Conservation (phyloP, 2,329 filamentous ascomycete species). For the Pseudogymnoascus sp. region DNA sequence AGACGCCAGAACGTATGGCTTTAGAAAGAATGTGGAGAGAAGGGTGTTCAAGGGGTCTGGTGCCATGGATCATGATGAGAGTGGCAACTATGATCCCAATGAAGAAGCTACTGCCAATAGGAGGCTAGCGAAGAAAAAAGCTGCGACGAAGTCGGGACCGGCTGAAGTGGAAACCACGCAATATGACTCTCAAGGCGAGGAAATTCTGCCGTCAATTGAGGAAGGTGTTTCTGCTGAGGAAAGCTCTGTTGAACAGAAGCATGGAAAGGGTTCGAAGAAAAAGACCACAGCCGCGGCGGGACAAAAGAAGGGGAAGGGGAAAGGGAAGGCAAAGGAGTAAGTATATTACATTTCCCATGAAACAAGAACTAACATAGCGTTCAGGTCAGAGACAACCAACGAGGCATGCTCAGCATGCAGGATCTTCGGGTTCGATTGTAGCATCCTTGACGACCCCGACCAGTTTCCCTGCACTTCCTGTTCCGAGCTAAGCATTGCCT, state of each 20-base stretch:
- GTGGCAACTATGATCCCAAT: constrained; percentile 7
- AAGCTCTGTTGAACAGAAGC: background rate
- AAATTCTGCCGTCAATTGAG: background rate
- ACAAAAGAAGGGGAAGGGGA: background rate
- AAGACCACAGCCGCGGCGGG: background rate
- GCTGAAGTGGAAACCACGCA: background rate
- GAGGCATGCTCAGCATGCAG: background rate
- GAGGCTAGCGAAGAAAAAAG: background rate
- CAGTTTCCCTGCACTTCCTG: constrained; percentile 24
- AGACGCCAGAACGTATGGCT: background rate
- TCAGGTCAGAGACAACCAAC: background rate
- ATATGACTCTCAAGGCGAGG: background rate
- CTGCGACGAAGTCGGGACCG: background rate
- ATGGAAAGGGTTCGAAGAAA: background rate
- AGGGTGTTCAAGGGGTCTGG: background rate
- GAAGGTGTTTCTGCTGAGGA: background rate
- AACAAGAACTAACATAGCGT: background rate
- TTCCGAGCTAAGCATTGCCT: constrained; percentile 19
- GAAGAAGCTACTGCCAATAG: background rate
- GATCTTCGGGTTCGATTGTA: background rate
- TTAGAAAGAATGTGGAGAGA: constrained; percentile 1
- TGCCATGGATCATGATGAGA: background rate
- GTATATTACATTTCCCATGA: background rate
- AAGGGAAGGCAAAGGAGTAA: background rate
- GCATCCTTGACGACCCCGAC: constrained; percentile 14